phyloP scores from a whole-genome alignment of 768 basidiomycete genomes.

The Panaeolus cyanescens region DNA sequence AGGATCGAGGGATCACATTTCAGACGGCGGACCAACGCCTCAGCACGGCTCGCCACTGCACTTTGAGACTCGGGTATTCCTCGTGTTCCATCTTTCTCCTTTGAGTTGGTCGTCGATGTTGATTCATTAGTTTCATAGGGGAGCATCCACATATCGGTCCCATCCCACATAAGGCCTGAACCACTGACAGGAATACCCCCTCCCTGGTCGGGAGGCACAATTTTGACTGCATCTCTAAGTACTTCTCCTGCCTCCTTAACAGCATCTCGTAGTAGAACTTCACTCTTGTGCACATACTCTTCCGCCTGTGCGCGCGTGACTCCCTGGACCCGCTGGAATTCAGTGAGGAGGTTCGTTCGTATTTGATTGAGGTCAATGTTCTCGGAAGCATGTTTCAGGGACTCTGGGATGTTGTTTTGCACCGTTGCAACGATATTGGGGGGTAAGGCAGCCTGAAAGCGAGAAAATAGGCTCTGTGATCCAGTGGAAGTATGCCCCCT shows the following conservation, averaged over 20 bases:
- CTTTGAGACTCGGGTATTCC: slow-evolving; percentile 46
- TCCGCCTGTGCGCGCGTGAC: slow-evolving; percentile 77
- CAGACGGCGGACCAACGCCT: slow-evolving; percentile 72
- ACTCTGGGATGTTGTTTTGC: slow-evolving; percentile 68
- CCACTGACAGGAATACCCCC: slow-evolving; percentile 20
- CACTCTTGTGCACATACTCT: slow-evolving; percentile 81
- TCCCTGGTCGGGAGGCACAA: slow-evolving; percentile 76
- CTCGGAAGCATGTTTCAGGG: slow-evolving; percentile 60
- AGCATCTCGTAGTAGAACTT: slow-evolving; percentile 62
- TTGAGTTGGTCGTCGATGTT: slow-evolving; percentile 8
- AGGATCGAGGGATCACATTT: slow-evolving; percentile 76
- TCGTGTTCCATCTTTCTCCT: slow-evolving; percentile 23
- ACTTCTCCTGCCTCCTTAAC: slow-evolving; percentile 83
- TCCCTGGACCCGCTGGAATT: slow-evolving; percentile 76
- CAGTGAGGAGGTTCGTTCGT: slow-evolving; percentile 59
- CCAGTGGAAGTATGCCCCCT: slow-evolving; percentile 25
- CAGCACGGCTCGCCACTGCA: slow-evolving; percentile 73
- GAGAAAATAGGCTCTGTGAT: slow-evolving; percentile 57
- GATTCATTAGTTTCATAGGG: slow-evolving; percentile 40
- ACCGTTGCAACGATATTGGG: slow-evolving; percentile 72
- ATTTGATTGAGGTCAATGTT: slow-evolving; percentile 72
- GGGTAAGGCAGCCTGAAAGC: slow-evolving; percentile 74
- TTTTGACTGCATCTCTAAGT: slow-evolving; percentile 87
- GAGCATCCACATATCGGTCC: slow-evolving; percentile 83
- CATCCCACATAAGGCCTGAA: slow-evolving; percentile 73